These are phyloP conservation scores for Cystofilobasidium ferigula DNA, from an alignment of 768 basidiomycete species.

Conservation along the genomic window DNA sequence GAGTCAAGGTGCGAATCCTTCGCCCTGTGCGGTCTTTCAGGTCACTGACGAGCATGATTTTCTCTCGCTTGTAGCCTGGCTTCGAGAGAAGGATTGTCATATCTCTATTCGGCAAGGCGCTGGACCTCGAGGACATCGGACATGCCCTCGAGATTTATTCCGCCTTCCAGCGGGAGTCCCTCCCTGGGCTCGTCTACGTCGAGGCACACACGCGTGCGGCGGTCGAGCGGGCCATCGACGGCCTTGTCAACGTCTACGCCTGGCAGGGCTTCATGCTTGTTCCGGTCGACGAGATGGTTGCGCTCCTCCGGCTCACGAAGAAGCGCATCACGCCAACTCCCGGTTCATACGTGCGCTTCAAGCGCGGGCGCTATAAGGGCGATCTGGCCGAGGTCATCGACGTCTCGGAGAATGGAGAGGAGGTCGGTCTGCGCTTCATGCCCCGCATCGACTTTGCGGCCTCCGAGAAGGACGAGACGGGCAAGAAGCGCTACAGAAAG, in stretches of 20 bases:
- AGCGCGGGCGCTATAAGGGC: constrained; percentile 82
- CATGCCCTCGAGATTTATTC: constrained; percentile 74
- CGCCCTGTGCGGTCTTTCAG: not conserved
- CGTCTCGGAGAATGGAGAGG: constrained; percentile 86
- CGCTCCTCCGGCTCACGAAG: constrained; percentile 87
- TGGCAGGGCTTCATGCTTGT: constrained; percentile 36
- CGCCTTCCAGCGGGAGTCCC: constrained; percentile 88
- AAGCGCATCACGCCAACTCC: constrained; percentile 71
- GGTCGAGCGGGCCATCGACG: constrained; percentile 71
- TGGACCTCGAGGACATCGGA: constrained; percentile 69
- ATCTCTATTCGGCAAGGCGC: constrained; percentile 84
- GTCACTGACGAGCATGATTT: not conserved
- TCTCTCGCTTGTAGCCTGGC: constrained; percentile 50
- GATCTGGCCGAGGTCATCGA: constrained; percentile 94
- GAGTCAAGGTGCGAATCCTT: constrained; percentile 59
- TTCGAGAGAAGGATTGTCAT: constrained; percentile 86
- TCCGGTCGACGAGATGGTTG: constrained; percentile 68
- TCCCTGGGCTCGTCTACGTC: constrained; percentile 91
- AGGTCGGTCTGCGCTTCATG: constrained; percentile 81
- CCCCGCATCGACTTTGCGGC: constrained; percentile 97
- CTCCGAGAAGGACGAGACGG: constrained; percentile 60
- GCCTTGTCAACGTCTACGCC: constrained; percentile 81
- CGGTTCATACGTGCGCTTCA: constrained; percentile 90
- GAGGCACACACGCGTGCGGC: constrained; percentile 81
- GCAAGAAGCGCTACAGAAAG: constrained; percentile 62